phyloP scores from a whole-genome alignment of 2,329 filamentous ascomycete species.

The Blastomyces gilchristii region DNA sequence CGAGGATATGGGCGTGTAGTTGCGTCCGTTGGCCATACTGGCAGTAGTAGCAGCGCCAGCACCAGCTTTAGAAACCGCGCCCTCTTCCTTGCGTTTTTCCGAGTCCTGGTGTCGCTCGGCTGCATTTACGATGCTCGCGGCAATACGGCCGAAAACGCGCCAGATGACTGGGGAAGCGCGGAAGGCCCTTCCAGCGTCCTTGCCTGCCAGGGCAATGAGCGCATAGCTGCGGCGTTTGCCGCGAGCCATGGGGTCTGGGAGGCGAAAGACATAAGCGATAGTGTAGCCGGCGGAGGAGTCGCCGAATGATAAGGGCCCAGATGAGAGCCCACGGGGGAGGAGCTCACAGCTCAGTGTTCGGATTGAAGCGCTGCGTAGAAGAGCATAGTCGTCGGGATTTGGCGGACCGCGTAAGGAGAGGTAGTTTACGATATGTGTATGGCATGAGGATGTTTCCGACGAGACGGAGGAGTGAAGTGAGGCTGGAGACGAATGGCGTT shows the following conservation, averaged over 20 bases:
- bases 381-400: constrained; percentile 44
- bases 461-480: constrained; percentile 33
- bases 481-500: constrained; percentile 30
- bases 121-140: constrained; percentile 41
- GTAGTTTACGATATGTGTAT: constrained; percentile 49
- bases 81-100: constrained; percentile 35
- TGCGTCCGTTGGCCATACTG: constrained; percentile 23
- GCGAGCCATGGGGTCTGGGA: constrained; percentile 48
- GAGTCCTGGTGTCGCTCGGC: constrained; percentile 38
- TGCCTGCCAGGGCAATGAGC: constrained; percentile 46
- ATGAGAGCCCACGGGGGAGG: constrained; percentile 46
- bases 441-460: constrained; percentile 37
- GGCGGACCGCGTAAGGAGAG: constrained; percentile 48
- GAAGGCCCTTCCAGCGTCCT: constrained; percentile 40
- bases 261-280: constrained; percentile 50
- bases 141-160: constrained; percentile 46
- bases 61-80: constrained; percentile 14
- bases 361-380: constrained; percentile 48
- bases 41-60: constrained; percentile 15
- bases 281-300: constrained; percentile 48
- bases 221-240: constrained; percentile 49
- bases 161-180: constrained; percentile 41
- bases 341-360: constrained; percentile 49
- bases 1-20: constrained; percentile 47
- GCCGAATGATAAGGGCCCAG: constrained; percentile 49